These are phyloP conservation scores for Zhuliangozyma parablackwelliae DNA, from an alignment of 1,139 yeast species.

Conservation along the genomic window DNA sequence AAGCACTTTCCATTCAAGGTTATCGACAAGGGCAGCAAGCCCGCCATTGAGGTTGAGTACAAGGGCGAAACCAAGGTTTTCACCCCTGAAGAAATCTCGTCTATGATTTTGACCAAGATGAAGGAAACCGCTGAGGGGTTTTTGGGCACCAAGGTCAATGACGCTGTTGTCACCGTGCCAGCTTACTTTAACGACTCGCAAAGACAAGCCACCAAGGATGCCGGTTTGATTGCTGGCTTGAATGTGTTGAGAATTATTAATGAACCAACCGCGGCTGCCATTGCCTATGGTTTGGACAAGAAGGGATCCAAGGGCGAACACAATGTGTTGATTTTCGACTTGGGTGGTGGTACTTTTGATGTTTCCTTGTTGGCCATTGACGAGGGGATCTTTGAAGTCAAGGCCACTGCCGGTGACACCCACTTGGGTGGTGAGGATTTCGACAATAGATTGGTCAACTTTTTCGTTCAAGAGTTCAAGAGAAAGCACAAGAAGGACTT, in stretches of 20 bases:
- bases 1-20: conserved; percentile 65
- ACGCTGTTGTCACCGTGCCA: conserved; percentile 73
- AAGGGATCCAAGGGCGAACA: conserved; percentile 36
- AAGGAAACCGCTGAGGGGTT: conserved; percentile 63
- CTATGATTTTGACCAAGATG: conserved; percentile 64
- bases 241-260: conserved; percentile 57
- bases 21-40: conserved; percentile 54
- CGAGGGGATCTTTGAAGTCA: conserved; percentile 94
- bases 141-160: conserved; percentile 57
- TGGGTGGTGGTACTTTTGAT: conserved; percentile 99
- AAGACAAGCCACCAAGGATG: conserved; percentile 62
- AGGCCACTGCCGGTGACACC: conserved; percentile 98
- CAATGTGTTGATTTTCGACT: conserved; percentile 86
- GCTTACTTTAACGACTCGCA: conserved; percentile 61
- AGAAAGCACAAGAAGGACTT: conserved; percentile 37
- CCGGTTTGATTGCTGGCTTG: conserved; percentile 59
- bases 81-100: conserved; percentile 64
- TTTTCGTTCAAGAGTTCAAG: conserved; percentile 34
- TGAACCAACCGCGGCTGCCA: conserved; percentile 63
- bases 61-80: conserved; percentile 62
- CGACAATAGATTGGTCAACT: conserved; percentile 31
- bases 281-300: conserved; percentile 60
- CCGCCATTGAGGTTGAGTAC: conserved; percentile 57
- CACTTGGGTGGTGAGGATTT: conserved; percentile 92
- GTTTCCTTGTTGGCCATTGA: conserved; percentile 88